Base-by-base conservation (phyloP, 257 asterid genomes). In the Coffea eugenioides region DNA sequence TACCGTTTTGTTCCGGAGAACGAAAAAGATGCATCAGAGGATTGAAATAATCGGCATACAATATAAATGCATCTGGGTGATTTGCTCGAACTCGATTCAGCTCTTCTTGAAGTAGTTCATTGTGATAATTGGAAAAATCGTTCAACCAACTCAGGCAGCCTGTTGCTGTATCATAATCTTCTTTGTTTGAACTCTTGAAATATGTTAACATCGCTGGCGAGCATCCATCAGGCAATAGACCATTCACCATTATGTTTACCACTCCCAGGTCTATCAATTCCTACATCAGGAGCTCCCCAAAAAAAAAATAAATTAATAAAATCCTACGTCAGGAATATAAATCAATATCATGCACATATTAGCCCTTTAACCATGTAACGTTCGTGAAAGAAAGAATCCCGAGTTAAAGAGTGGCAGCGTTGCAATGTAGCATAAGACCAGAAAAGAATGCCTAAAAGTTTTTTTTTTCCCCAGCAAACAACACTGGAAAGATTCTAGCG, bases 81-180 rank as follows among this genome's bases (percentile, higher is more conserved):
- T 80, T 86, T 21, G 70, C 15, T 21, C 69, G 86, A 11, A 88
- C 43, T 25, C 65, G 86, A 25, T 31, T 64, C 36, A 91, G 62
- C 71, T 89, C 89, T 56, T 76, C 73, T 18, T 45, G 82, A 36
- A 91, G 91, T 39, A 84, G 62, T 41, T 78, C 27, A 66, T 91
- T 91, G 54, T 90, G 92, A 77, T 82, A 46, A 56, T 54, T 69
- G 1, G 87, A 61, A 3, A 91, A 45, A n/a, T 79, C n/a, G 75
- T 91, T 91, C 52, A 86, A 67, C 91, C 91, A 88, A 45, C 70
- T 87, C 39, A 91, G 85, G 72, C 94, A 91, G 31, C 92, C 92
- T 0, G 83, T 85, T 80, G 65, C 57, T 31, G 86, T 78, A 66
- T 91, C 88, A 70, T 88, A 88, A 31, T 88, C 89, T 0, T 67